Conservation (phyloP, 495 filamentous ascomycete genomes). For the Xylaria castorea region DNA sequence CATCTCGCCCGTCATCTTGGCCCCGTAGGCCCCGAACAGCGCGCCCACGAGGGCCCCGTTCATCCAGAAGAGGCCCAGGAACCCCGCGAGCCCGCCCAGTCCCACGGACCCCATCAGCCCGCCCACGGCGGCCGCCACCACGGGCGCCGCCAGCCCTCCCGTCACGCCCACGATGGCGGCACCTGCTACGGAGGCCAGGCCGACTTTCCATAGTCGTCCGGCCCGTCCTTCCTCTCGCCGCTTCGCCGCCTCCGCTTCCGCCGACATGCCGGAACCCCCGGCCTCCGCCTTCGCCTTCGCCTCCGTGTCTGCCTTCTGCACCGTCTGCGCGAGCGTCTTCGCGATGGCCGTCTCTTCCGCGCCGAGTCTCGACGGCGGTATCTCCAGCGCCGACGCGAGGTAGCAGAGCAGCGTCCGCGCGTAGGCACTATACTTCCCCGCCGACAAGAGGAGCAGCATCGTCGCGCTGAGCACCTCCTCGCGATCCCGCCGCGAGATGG, state of each 20-base stretch:
- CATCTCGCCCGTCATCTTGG: constrained; percentile 82
- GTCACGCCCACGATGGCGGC: constrained; percentile 88
- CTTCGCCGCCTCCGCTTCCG: constrained; percentile 71
- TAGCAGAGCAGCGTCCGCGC: constrained; percentile 72
- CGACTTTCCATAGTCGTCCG: constrained; percentile 82
- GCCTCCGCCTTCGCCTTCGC: constrained; percentile 38
- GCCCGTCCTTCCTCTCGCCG: constrained; percentile 67
- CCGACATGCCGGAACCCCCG: constrained; percentile 66
- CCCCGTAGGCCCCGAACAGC: constrained; percentile 88
- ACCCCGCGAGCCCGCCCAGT: constrained; percentile 81
- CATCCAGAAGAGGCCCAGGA: constrained; percentile 81
- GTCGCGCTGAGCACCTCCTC: constrained; percentile 63
- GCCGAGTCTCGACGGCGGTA: constrained; percentile 65
- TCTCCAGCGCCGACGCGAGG: constrained; percentile 66
- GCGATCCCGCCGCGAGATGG: constrained; percentile 49
- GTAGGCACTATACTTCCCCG: constrained; percentile 74
- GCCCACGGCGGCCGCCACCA: constrained; percentile 89
- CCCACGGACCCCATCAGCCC: constrained; percentile 84
- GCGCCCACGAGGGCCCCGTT: constrained; percentile 83
- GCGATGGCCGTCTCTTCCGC: constrained; percentile 76
- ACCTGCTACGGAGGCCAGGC: constrained; percentile 83
- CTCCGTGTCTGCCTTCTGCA: constrained; percentile 37
- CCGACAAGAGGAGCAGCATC: constrained; percentile 70
- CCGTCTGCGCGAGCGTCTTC: constrained; percentile 66
- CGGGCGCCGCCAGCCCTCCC: constrained; percentile 83